phyloP scores from a whole-genome alignment of 176 grass and related monocot genomes.

The Eragrostis nindensis region DNA sequence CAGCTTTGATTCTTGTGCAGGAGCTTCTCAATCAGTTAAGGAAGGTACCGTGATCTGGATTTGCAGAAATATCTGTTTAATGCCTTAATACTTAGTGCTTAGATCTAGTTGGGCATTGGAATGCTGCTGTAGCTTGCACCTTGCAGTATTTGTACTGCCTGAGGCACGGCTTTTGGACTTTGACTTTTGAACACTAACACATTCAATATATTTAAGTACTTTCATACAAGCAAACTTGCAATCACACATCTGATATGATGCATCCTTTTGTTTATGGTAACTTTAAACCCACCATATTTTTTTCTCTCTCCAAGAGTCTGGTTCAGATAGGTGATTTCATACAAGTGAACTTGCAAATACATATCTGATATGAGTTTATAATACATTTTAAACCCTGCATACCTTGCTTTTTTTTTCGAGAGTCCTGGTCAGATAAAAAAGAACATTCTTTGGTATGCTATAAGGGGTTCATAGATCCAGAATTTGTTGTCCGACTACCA shows the following conservation, averaged over 20 bases:
- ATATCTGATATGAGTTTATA: background rate
- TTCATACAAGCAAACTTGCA: background rate
- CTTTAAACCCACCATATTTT: background rate
- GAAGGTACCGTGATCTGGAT: slow-evolving; percentile 36
- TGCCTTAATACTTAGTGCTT: slow-evolving; percentile 19
- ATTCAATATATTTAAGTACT: slow-evolving; percentile 28
- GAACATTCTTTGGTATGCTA: background rate
- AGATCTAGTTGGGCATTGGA: background rate
- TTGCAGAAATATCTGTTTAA: slow-evolving; percentile 5
- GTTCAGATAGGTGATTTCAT: too few species aligned
- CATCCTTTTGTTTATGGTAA: background rate
- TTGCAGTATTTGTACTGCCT: slow-evolving; percentile 23
- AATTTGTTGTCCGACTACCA: background rate
- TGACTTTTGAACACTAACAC: slow-evolving; percentile 13
- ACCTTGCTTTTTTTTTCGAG: background rate
- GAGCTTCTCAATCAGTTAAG: slow-evolving; percentile 38
- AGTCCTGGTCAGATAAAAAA: background rate
- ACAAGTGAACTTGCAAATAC: too few species aligned
- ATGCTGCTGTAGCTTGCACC: slow-evolving; percentile 11
- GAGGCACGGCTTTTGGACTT: slow-evolving; percentile 6
- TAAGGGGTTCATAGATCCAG: background rate
- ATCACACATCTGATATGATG: background rate
- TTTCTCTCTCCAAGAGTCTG: background rate
- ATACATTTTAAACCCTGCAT: too few species aligned
- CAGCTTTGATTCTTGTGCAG: slow-evolving; percentile 38